Evolutionary conservation across 306 rosid species (phyloP).

Genomic region (Lupinus albus): DNA sequence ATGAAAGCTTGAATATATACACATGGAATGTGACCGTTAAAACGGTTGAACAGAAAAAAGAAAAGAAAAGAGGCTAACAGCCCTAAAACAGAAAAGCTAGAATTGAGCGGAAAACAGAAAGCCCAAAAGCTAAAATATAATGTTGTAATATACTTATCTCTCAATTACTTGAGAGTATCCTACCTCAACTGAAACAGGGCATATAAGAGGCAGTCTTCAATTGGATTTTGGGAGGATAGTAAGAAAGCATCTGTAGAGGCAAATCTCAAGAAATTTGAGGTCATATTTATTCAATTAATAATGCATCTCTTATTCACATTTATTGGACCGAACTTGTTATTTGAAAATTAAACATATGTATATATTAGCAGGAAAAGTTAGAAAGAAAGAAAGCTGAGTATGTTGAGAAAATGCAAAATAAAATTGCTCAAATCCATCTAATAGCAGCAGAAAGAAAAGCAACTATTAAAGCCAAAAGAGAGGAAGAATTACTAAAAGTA

Average conservation of each 20-base stretch:
- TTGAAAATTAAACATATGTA: background rate
- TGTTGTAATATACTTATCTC: no score
- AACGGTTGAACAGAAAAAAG: no score
- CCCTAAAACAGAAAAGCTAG: no score
- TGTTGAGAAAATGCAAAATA: slow-evolving; percentile 70
- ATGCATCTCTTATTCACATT: background rate
- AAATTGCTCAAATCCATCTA: slow-evolving; percentile 65
- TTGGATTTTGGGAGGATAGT: slow-evolving; percentile 70
- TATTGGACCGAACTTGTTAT: background rate
- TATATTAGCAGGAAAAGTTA: slow-evolving; percentile 57
- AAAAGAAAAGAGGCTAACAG: no score
- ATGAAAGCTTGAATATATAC: no score
- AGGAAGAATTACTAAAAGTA: slow-evolving; percentile 61
- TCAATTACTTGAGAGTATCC: no score
- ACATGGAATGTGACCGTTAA: no score
- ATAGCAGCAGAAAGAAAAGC: slow-evolving; percentile 78
- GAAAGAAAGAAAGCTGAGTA: slow-evolving; percentile 71
- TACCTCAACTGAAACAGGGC: slow-evolving; percentile 69
- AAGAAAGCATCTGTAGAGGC: slow-evolving; percentile 68
- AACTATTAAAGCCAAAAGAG: slow-evolving; percentile 58
- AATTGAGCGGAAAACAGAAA: no score
- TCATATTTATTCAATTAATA: slow-evolving; percentile 5
- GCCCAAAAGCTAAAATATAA: no score
- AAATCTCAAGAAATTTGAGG: slow-evolving; percentile 66
- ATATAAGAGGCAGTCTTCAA: slow-evolving; percentile 56